Evolutionary conservation across 1,284 basidiomycete genomes (phyloP).

Genomic region (Pseudozyma sp.): DNA sequence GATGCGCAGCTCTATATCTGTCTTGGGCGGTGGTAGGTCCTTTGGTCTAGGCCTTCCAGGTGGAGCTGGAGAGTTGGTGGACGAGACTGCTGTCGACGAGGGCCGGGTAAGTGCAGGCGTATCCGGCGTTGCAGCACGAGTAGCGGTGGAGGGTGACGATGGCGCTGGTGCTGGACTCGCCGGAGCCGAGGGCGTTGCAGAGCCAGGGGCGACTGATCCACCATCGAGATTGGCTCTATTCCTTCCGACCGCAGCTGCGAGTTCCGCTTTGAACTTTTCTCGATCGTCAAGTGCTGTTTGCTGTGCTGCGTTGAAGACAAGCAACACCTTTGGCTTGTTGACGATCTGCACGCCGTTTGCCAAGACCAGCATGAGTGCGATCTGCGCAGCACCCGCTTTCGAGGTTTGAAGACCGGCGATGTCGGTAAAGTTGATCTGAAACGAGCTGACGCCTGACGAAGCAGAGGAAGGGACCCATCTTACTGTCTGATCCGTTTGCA

Average conservation of each 20-base stretch:
- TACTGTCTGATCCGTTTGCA: conserved; percentile 33
- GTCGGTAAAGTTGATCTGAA: conserved; percentile 38
- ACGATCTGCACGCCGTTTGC: conserved; percentile 44
- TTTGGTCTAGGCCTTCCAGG: conserved; percentile 5
- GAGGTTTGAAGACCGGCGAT: conserved; percentile 56
- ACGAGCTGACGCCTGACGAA: conserved; percentile 35
- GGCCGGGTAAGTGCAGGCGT: conserved; percentile 14
- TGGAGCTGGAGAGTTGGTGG: conserved; percentile 6
- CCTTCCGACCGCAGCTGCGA: conserved; percentile 48
- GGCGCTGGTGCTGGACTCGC: conserved; percentile 28
- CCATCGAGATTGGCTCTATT: conserved; percentile 27
- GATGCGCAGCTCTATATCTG: conserved; percentile 62
- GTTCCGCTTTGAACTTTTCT: conserved; percentile 56
- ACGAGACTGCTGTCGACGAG: conserved; percentile 9
- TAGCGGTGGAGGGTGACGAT: conserved; percentile 17
- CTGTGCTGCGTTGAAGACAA: conserved; percentile 55
- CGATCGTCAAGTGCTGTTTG: conserved; percentile 49
- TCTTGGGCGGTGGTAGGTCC: conserved; percentile 14
- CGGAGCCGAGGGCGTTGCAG: conserved; percentile 9
- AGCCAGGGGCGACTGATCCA: neutral
- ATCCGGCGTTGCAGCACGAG: conserved; percentile 24
- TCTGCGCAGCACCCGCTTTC: conserved; percentile 55
- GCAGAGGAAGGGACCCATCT: conserved; percentile 52
- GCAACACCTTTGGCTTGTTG: conserved; percentile 44
- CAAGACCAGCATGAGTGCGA: conserved; percentile 57